These are phyloP conservation scores for Tarenaya hassleriana DNA, from an alignment of 345 rosid genomes.

Conservation along the genomic window DNA sequence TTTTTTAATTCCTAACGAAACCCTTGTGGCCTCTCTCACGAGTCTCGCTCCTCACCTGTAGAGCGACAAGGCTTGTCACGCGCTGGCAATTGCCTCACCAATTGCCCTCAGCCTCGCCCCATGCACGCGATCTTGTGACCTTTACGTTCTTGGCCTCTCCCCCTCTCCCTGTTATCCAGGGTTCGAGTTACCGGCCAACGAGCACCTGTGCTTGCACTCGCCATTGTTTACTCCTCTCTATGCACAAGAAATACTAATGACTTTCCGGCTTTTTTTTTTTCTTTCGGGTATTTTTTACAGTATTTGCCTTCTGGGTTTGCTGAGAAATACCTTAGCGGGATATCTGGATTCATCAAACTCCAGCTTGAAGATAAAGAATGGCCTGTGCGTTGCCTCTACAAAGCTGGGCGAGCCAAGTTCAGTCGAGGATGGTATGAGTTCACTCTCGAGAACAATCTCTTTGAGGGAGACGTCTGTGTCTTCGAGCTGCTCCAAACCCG, in stretches of 20 bases:
- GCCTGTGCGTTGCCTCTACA: slow-evolving; percentile 85
- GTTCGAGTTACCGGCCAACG: too few species aligned
- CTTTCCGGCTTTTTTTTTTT: slow-evolving; percentile 1
- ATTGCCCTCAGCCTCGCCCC: too few species aligned
- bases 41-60: too few species aligned
- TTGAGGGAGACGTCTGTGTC: slow-evolving; percentile 90
- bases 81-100: too few species aligned
- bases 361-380: slow-evolving; percentile 68
- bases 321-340: slow-evolving; percentile 69
- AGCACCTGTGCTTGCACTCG: too few species aligned
- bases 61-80: too few species aligned
- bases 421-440: slow-evolving; percentile 92
- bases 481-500: slow-evolving; percentile 64
- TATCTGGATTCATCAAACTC: slow-evolving; percentile 75
- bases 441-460: slow-evolving; percentile 66
- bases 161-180: too few species aligned
- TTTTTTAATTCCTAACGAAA: too few species aligned
- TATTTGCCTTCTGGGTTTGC: slow-evolving; percentile 86
- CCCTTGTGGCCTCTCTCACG: too few species aligned
- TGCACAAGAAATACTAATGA: slow-evolving; percentile 3
- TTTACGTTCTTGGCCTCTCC: too few species aligned
- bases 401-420: slow-evolving; percentile 78
- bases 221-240: too few species aligned
- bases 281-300: slow-evolving; percentile 42
- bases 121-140: too few species aligned